A percentile compares a stretch with the other conserved stretches of the same genome.
Conservation (phyloP, 2,329 filamentous ascomycete species). For the Cladosporium cucumerinum region DNA sequence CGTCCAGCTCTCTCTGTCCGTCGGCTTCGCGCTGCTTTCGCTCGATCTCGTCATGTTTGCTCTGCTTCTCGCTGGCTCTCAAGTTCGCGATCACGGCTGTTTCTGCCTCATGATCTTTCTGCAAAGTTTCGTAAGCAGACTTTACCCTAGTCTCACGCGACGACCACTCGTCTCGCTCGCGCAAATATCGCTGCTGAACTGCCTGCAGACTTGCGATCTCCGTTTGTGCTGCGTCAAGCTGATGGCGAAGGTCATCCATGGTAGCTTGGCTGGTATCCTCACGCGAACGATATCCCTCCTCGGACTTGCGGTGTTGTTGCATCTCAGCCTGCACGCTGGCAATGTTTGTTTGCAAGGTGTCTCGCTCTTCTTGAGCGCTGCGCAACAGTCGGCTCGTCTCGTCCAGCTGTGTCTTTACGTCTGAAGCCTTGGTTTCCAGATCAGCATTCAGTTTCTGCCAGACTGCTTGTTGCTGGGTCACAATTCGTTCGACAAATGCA, state of each 20-base stretch:
- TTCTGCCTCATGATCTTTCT: not conserved
- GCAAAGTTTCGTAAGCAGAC: not conserved
- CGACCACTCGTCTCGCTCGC: not conserved
- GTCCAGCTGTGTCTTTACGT: not conserved
- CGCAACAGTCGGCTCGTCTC: not conserved
- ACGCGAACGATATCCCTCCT: not conserved
- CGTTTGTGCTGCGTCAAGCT: not conserved
- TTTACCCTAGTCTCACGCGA: not conserved
- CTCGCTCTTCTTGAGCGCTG: not conserved
- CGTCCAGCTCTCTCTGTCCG: not conserved
- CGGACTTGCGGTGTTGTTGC: not conserved
- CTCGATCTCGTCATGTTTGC: not conserved
- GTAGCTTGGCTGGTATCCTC: not conserved
- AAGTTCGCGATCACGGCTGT: not conserved
- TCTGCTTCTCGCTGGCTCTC: not conserved
- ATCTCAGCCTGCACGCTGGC: not conserved
- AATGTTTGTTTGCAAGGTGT: not conserved
- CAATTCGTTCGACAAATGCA: not conserved
- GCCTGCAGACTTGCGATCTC: not conserved
- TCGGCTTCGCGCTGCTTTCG: not conserved
- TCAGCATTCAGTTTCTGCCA: not conserved
- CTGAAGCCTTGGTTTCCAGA: not conserved
- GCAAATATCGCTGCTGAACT: not conserved
- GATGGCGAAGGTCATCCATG: not conserved
- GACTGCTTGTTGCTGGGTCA: not conserved